A percentile compares a stretch with the other conserved stretches of the same genome.
Conservation (phyloP, 345 rosid species). For the Sisymbrium irio region DNA sequence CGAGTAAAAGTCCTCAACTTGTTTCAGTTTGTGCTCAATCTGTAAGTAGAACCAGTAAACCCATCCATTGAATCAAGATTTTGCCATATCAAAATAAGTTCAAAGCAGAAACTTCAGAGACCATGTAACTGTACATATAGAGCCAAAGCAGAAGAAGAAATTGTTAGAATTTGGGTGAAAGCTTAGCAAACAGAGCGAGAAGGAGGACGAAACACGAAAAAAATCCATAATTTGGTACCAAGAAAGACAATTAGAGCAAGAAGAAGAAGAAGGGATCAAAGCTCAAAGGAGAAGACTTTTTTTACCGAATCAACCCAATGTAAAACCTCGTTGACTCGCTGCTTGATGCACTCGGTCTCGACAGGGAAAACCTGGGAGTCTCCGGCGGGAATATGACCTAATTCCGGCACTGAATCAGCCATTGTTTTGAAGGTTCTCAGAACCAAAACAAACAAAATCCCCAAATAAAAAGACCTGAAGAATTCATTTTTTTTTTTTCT, state of each 20-base stretch:
- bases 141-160: neutral
- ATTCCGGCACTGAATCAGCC: constrained; percentile 33
- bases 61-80: neutral
- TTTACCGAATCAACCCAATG: constrained; percentile 64
- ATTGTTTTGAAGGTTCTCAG: constrained; percentile 32
- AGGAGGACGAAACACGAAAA: neutral
- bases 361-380: constrained; percentile 25
- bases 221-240: neutral
- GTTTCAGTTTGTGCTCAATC: constrained; percentile 73
- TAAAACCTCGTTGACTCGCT: constrained; percentile 52
- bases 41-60: constrained; percentile 22
- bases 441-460: neutral
- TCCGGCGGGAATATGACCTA: constrained; percentile 17
- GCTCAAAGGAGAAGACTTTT: neutral
- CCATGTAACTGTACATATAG: neutral
- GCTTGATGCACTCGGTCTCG: constrained; percentile 41
- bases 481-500: no score
- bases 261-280: neutral
- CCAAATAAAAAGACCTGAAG: no score
- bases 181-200: neutral
- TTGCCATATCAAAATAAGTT: neutral
- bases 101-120: neutral
- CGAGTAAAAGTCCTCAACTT: constrained; percentile 62
- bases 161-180: neutral
- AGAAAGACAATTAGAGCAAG: neutral